Conservation (phyloP, 2,329 filamentous ascomycete genomes). For the Drechslerella coelobrocha region DNA sequence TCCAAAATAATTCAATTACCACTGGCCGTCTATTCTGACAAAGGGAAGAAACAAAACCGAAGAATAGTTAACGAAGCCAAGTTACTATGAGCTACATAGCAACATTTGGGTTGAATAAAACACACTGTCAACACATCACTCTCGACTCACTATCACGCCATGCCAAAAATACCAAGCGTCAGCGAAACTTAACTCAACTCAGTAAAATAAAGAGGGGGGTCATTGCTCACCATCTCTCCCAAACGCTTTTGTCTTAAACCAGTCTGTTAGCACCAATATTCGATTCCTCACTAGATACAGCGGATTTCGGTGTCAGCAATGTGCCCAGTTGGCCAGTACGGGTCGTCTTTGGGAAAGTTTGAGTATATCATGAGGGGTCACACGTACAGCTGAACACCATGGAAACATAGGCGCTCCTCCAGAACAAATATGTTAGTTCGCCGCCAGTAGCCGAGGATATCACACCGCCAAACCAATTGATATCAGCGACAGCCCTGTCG, state of each 20-base stretch:
- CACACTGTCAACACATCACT: conserved; percentile 38
- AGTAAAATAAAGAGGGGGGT: conserved; percentile 24
- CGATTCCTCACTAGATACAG: conserved; percentile 78
- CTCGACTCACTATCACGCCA: conserved; percentile 49
- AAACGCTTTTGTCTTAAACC: conserved; percentile 96
- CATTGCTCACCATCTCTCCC: conserved; percentile 72
- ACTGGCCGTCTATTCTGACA: neutral
- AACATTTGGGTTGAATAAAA: neutral
- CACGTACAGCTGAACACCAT: conserved; percentile 99
- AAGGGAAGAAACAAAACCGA: neutral
- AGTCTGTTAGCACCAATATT: conserved; percentile 89
- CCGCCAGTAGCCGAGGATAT: conserved; percentile 78
- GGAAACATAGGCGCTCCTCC: conserved; percentile 95
- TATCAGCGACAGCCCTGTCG: conserved; percentile 96
- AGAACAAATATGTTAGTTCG: conserved; percentile 95
- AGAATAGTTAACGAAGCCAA: neutral
- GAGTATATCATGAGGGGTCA: conserved; percentile 6
- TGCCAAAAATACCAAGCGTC: conserved; percentile 6
- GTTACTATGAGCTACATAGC: neutral
- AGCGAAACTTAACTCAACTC: conserved; percentile 24
- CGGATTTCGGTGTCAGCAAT: conserved; percentile 50
- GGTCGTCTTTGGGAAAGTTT: too few relatives aligned
- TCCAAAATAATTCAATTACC: neutral
- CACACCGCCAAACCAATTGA: conserved; percentile 97
- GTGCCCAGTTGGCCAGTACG: neutral